Conservation (phyloP, 371 early-diverging fungal species). For the Rhizopus stolonifer region DNA sequence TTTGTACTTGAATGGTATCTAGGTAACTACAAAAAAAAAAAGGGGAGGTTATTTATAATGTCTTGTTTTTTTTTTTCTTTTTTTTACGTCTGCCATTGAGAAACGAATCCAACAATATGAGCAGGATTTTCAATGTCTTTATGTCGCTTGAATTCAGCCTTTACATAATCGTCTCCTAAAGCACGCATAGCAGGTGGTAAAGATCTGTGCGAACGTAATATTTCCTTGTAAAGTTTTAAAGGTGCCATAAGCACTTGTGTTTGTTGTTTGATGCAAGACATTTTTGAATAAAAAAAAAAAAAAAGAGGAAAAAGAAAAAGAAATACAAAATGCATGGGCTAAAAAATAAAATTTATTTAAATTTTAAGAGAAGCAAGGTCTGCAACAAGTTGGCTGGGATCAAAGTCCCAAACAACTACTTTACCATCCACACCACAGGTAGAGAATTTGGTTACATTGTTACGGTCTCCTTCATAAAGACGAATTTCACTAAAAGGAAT, state of each 20-base stretch:
- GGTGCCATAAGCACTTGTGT: conserved; percentile 50
- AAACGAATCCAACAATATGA: conserved; percentile 65
- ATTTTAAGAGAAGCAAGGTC: conserved; percentile 44
- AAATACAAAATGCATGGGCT: background rate
- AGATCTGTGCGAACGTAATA: conserved; percentile 58
- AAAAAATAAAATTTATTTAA: conserved; percentile 3
- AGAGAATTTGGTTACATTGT: conserved; percentile 68
- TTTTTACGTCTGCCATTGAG: conserved; percentile 65
- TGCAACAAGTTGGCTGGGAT: conserved; percentile 43
- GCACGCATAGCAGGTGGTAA: conserved; percentile 60
- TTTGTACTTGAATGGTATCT: conserved; percentile 34
- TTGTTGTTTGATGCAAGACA: conserved; percentile 18
- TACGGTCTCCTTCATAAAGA: conserved; percentile 57
- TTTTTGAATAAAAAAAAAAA: conserved; percentile 1
- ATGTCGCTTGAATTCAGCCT: conserved; percentile 65
- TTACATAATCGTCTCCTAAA: conserved; percentile 69
- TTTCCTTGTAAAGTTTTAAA: conserved; percentile 58
- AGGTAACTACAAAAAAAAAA: conserved; percentile 24
- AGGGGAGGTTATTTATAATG: background rate
- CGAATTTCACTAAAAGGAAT: conserved; percentile 52
- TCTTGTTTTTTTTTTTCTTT: background rate
- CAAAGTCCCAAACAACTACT: conserved; percentile 82
- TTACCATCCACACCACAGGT: conserved; percentile 92
- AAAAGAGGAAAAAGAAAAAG: background rate
- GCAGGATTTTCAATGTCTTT: conserved; percentile 62